phyloP scores from a whole-genome alignment of 1,284 basidiomycete genomes.

The Cutaneotrichosporon cavernicola region DNA sequence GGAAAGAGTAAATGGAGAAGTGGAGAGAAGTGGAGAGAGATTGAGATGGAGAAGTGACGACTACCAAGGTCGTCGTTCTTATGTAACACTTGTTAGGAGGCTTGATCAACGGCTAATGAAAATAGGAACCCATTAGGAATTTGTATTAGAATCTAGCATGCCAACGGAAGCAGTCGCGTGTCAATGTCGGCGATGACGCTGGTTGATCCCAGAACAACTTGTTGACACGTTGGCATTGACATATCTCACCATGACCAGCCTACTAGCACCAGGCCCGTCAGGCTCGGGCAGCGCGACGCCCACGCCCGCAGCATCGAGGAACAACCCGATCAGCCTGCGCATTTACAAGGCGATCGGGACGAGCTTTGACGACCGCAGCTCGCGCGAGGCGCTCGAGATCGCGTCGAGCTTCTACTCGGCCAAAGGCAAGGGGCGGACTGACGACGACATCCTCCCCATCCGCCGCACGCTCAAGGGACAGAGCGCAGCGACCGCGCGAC shows the following conservation, averaged over 20 bases:
- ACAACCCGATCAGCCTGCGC: slow-evolving; percentile 70
- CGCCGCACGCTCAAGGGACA: slow-evolving; percentile 42
- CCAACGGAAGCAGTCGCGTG: neutral
- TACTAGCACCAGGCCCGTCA: neutral
- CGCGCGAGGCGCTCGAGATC: slow-evolving; percentile 75
- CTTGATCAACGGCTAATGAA: neutral
- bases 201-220: neutral
- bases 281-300: slow-evolving; percentile 24
- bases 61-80: neutral
- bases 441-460: slow-evolving; percentile 32
- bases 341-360: slow-evolving; percentile 83
- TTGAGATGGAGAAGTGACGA: neutral
- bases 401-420: slow-evolving; percentile 69
- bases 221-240: neutral
- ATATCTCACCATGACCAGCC: neutral
- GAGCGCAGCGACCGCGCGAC: slow-evolving; percentile 63
- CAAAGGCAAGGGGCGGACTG: slow-evolving; percentile 12
- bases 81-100: neutral
- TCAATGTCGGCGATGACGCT: neutral
- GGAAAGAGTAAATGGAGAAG: neutral
- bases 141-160: neutral
- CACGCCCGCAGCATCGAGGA: slow-evolving; percentile 34
- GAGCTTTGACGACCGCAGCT: slow-evolving; percentile 72
- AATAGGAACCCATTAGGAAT: no score
- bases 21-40: slow-evolving; percentile 1